Base-by-base conservation (phyloP, 2,329 filamentous ascomycete species). In the Akanthomyces muscarius region DNA sequence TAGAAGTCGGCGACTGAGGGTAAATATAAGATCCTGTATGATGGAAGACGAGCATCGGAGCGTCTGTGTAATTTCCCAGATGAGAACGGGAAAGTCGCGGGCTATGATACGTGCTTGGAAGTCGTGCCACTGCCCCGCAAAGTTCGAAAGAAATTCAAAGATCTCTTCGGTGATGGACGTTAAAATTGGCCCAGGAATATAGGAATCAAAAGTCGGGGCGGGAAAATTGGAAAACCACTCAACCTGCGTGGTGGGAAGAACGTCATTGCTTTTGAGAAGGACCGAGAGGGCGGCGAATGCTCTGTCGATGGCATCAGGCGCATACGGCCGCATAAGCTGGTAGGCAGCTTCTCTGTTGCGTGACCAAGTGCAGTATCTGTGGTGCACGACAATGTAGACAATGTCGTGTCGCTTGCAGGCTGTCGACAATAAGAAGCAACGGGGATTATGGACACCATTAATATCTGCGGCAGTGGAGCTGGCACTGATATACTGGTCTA, bases 371-470 rank as follows among this genome's bases (percentile, higher is more conserved):
- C 86, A 89, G 71, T 85, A 87, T 2, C 89, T 64, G 69, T 90
- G 88, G 69, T 90, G 88, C 14, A 90, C 71, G 6, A 81, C 77
- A 56, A 92, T 68, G 70, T 88, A 92, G 69, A 89, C 85, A 53
- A 77, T 65, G 71, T 93, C 90, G 5, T 80, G 72, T 0, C 71
- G 68, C 1, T 65, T 50, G 66, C 86, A 88, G 1, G 89, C 89
- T 28, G 84, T 76, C 30, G 66, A 69, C 14, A 92, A 74, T 8
- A 89, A 77, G n/a, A 71, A 66, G 41, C 86, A 76, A 36, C 89
- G 80, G 28, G 76, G 76, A 51, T 70, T 28, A 7, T 16, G 5
- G 7, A 50, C 5, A 10, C 41, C 10, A 51, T 50, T 10, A 1
- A 18, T 4, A 10, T 42, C 14, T 28, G 33, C 33, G 7, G 7